Percentiles rank a stretch among this genome's conserved stretches.
Evolutionary conservation across 148 eudicot genomes (phyloP).

Genomic region (Spergularia marina): DNA sequence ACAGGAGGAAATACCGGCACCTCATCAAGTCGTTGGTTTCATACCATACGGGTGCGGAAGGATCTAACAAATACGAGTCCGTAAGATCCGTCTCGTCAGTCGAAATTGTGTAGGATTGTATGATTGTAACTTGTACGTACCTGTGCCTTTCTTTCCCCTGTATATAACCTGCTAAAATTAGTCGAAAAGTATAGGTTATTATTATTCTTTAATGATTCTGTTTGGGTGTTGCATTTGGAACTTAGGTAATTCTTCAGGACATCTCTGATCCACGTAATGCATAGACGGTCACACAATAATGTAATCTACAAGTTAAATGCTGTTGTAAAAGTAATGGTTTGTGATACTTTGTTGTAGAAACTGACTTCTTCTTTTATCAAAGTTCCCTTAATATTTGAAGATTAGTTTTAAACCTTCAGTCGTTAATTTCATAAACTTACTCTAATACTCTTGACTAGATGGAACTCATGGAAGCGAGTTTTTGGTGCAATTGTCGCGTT

Average conservation of each 20-base stretch:
- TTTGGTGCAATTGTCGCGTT: too few relatives aligned
- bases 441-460: too few relatives aligned
- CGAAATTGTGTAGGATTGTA: slow-evolving; percentile 30
- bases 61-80: slow-evolving; percentile 39
- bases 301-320: not conserved
- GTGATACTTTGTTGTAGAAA: not conserved
- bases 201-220: slow-evolving; percentile 19
- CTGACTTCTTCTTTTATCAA: too few relatives aligned
- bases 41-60: slow-evolving; percentile 44
- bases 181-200: slow-evolving; percentile 11
- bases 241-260: not conserved
- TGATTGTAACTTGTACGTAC: too few relatives aligned
- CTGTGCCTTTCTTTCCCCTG: not conserved
- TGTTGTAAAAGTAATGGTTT: not conserved
- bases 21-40: slow-evolving; percentile 55
- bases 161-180: slow-evolving; percentile 7
- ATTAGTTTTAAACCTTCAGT: too few relatives aligned
- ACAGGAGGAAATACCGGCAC: slow-evolving; percentile 63
- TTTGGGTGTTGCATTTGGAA: not conserved
- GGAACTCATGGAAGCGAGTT: too few relatives aligned
- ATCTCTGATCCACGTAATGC: not conserved
- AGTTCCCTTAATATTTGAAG: too few relatives aligned
- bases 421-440: too few relatives aligned
- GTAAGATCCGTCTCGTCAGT: slow-evolving; percentile 38
- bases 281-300: not conserved